Conservation (phyloP, 1,139 yeast species). For the Wickerhamiella infanticola region DNA sequence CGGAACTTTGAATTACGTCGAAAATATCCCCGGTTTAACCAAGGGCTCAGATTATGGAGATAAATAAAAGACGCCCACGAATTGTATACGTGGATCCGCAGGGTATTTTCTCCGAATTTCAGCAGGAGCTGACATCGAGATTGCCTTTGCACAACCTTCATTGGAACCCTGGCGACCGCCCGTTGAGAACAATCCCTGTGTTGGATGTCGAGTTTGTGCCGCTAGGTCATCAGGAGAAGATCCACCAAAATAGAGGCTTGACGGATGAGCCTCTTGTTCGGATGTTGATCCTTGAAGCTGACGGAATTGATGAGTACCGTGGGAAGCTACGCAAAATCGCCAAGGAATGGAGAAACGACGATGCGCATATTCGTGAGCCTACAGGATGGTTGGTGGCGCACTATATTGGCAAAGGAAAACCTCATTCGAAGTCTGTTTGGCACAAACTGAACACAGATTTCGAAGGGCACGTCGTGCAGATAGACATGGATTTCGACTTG, state of each 20-base stretch:
- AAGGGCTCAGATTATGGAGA: slow-evolving; percentile 2
- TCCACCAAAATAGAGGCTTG: slow-evolving; percentile 30
- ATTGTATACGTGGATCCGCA: slow-evolving; percentile 83
- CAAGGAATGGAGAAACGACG: slow-evolving; percentile 58
- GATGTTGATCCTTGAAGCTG: slow-evolving; percentile 53
- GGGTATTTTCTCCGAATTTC: slow-evolving; percentile 42
- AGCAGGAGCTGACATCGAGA: slow-evolving; percentile 35
- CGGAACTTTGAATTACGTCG: not conserved
- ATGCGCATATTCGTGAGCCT: slow-evolving; percentile 31
- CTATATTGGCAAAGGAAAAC: slow-evolving; percentile 27
- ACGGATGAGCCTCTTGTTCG: slow-evolving; percentile 42
- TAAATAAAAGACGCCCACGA: slow-evolving; percentile 20
- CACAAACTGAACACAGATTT: slow-evolving; percentile 59
- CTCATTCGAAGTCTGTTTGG: slow-evolving; percentile 39
- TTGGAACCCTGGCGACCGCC: slow-evolving; percentile 49
- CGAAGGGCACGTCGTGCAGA: slow-evolving; percentile 29
- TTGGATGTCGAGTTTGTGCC: slow-evolving; percentile 46
- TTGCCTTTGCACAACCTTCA: slow-evolving; percentile 63
- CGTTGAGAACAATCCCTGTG: slow-evolving; percentile 51
- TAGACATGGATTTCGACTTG: slow-evolving; percentile 25
- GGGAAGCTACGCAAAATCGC: slow-evolving; percentile 66
- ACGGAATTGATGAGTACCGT: slow-evolving; percentile 57
- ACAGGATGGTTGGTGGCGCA: slow-evolving; percentile 55
- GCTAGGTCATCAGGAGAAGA: slow-evolving; percentile 32
- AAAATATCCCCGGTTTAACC: slow-evolving; percentile 17